phyloP scores from a whole-genome alignment of 768 basidiomycete genomes.

The Neoboletus subvelutipes region DNA sequence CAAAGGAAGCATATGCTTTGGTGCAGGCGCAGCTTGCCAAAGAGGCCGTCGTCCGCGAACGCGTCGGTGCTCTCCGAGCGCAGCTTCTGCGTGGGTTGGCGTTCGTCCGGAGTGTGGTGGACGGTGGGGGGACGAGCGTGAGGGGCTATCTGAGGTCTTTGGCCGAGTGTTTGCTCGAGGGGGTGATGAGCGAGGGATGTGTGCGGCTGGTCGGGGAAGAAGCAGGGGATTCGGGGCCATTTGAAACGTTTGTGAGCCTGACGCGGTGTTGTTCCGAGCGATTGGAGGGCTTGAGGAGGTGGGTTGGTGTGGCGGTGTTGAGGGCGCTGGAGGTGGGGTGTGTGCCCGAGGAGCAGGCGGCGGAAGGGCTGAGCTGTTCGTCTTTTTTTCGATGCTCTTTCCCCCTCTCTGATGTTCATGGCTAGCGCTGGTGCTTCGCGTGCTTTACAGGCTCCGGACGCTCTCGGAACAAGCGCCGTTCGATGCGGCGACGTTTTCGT shows the following conservation, averaged over 20 bases:
- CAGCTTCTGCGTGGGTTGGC: slow-evolving; percentile 65
- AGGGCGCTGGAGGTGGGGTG: slow-evolving; percentile 63
- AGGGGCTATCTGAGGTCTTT: slow-evolving; percentile 56
- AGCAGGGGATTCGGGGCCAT: slow-evolving; percentile 38
- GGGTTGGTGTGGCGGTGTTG: slow-evolving; percentile 83
- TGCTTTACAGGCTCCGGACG: slow-evolving; percentile 80
- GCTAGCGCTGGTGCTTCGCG: slow-evolving; percentile 74
- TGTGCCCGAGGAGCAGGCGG: slow-evolving; percentile 70
- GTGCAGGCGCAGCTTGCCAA: slow-evolving; percentile 81
- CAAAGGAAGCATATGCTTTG: slow-evolving; percentile 84
- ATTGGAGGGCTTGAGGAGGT: slow-evolving; percentile 62
- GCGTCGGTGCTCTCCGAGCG: slow-evolving; percentile 53
- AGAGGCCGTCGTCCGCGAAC: slow-evolving; percentile 65
- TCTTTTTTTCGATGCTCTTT: neutral
- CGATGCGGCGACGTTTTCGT: slow-evolving; percentile 83
- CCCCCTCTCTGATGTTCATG: neutral
- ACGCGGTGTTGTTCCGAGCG: slow-evolving; percentile 72
- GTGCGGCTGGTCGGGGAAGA: slow-evolving; percentile 56
- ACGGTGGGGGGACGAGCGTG: slow-evolving; percentile 43
- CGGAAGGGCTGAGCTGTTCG: slow-evolving; percentile 58
- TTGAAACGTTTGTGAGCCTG: slow-evolving; percentile 74
- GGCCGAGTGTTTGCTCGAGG: slow-evolving; percentile 59
- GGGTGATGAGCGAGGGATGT: slow-evolving; percentile 55
- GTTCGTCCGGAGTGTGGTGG: slow-evolving; percentile 64
- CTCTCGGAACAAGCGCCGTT: slow-evolving; percentile 81